Evolutionary conservation across 2,329 filamentous ascomycete species (phyloP), one percentile per base, ranked within the genome.

Genomic region (Epichloe bromicola): DNA sequence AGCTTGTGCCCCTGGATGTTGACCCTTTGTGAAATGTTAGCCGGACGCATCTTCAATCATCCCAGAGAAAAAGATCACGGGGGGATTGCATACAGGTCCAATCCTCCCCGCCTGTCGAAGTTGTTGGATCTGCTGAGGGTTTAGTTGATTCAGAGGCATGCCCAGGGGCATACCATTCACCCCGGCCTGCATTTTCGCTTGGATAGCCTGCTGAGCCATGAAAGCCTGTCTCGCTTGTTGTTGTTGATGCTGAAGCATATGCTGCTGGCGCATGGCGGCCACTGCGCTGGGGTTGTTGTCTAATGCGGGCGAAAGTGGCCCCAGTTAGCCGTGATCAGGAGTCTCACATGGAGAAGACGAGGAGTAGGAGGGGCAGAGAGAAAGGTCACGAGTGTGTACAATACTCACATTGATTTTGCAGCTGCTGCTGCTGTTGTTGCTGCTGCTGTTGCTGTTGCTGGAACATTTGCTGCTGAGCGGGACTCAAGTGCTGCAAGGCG

Each of bases 401-500:
- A 23, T 34, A 60, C 62, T 41, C 62, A 68, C 66, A 68, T 55
- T 68, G 64, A 15, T 59, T 59, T 40, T 67, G 63, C 48, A 66
- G 57, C 51, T 64, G 58, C 38, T 68, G 66, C 48, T 60, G 58
- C 44, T 74, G 72, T 54, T 79, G 77, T 51, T 78, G 57, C 50
- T 65, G 58, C 36, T 68, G 66, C 45, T 60, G 58, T 46, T 75
- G 71, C 45, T 74, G 72, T 54, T 79, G 77, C 51, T 78, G 79
- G 54, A 81, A 74, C 63, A 82, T 69, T 57, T 80, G 78, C 53
- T 71, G 70, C 60, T 76, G 74, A 49, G 70, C 74, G 41, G 84
- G 83, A 61, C 74, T 86, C 50, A 89, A 65, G 63, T 90, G 86
- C 62, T 84, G 82, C 59, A 89, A 69, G 17, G 82, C 82, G 67